Evolutionary conservation across 805 yeast genomes (phyloP).

Genomic region (Lachancea thermotolerans): DNA sequence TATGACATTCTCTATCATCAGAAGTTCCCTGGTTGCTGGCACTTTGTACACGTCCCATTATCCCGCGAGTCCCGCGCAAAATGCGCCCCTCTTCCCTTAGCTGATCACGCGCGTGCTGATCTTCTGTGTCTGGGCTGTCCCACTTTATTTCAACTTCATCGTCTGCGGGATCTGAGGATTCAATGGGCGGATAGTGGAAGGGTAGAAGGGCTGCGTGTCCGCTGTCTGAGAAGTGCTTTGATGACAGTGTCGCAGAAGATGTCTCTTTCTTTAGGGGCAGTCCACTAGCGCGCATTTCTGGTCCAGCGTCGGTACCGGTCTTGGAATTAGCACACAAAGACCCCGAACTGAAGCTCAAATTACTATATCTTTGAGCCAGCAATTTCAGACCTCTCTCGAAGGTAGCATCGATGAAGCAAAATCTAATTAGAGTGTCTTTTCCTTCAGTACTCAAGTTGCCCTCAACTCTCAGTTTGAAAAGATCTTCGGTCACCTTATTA

Average conservation of each 20-base stretch:
- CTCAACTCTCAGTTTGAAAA: constrained; percentile 50
- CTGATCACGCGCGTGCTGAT: constrained; percentile 13
- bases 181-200: constrained; percentile 30
- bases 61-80: constrained; percentile 17
- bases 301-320: too few relatives aligned
- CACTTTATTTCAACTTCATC: constrained; percentile 29
- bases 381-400: constrained; percentile 46
- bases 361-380: constrained; percentile 25
- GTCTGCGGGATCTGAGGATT: constrained; percentile 22
- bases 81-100: constrained; percentile 23
- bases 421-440: constrained; percentile 66
- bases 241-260: constrained; percentile 15
- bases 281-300: not conserved
- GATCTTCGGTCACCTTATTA: constrained; percentile 45
- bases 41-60: constrained; percentile 11
- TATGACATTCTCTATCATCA: not conserved
- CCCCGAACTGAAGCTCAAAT: not conserved
- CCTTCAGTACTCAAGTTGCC: constrained; percentile 60
- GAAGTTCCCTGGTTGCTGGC: constrained; percentile 1
- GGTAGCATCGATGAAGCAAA: constrained; percentile 66
- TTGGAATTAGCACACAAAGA: not conserved
- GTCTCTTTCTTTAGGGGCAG: not conserved
- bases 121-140: constrained; percentile 7
- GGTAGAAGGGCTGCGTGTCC: constrained; percentile 35
- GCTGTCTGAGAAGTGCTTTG: constrained; percentile 22